Evolutionary conservation across 2,329 filamentous ascomycete species (phyloP).

Genomic region (Diaporthe sp.): DNA sequence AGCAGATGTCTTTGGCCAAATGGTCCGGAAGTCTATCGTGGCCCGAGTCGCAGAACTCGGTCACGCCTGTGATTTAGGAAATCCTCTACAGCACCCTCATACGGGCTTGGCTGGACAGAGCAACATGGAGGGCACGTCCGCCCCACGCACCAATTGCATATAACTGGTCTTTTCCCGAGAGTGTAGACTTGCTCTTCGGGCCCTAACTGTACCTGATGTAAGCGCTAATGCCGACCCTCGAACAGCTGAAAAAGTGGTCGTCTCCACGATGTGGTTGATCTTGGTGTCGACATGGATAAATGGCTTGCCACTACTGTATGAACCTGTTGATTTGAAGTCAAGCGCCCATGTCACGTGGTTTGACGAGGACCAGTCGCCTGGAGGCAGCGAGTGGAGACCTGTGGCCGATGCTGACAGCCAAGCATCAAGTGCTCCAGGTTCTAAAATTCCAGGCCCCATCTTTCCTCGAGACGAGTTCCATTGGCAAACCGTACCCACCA

Average conservation of each 20-base stretch:
- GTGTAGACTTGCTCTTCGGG: neutral
- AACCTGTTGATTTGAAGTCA: neutral
- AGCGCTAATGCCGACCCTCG: neutral
- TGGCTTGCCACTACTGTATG: neutral
- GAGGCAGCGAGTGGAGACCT: neutral
- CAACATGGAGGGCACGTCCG: neutral
- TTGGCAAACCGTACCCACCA: neutral
- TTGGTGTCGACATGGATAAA: neutral
- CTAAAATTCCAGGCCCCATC: neutral
- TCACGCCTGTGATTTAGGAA: neutral
- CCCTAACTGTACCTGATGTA: no score
- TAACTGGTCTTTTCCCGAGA: neutral
- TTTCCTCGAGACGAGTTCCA: neutral
- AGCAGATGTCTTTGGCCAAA: neutral
- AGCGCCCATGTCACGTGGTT: conserved; percentile 1
- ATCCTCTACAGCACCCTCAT: neutral
- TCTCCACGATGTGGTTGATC: neutral
- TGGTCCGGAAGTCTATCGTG: accelerated
- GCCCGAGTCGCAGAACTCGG: neutral
- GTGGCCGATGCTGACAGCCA: conserved; percentile 22
- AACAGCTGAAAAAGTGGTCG: neutral
- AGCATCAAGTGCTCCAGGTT: neutral
- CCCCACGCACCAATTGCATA: neutral
- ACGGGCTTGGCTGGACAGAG: neutral
- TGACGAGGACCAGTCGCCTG: neutral